Evolutionary conservation across 768 basidiomycete genomes (phyloP).

Genomic region (Russula brevipes): DNA sequence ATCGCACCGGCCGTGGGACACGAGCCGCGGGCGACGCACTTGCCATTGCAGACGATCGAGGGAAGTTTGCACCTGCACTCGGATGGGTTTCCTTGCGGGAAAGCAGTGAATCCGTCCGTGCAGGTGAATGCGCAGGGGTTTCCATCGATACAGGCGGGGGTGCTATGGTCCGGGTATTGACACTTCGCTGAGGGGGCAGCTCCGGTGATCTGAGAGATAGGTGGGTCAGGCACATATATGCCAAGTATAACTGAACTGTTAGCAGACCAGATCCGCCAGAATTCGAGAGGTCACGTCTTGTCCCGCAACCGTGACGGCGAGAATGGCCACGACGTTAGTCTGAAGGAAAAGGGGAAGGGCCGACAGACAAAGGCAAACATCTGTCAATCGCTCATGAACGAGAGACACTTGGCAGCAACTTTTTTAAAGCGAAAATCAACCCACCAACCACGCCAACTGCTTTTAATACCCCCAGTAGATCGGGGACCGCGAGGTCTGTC

Average conservation of each 20-base stretch:
- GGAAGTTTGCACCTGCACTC: slow-evolving; percentile 42
- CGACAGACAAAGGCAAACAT: slow-evolving; percentile 43
- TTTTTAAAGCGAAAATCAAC: slow-evolving; percentile 19
- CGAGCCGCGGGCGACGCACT: slow-evolving; percentile 32
- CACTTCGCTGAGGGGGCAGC: slow-evolving; percentile 30
- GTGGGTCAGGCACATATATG: neutral
- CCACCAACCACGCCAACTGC: slow-evolving; percentile 31
- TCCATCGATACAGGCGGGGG: slow-evolving; percentile 34
- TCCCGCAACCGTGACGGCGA: slow-evolving; percentile 34
- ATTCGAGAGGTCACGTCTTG: slow-evolving; percentile 29
- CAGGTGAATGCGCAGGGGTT: slow-evolving; percentile 45
- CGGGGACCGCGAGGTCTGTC: slow-evolving; percentile 31
- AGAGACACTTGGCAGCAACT: neutral
- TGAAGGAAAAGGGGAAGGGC: slow-evolving; percentile 35
- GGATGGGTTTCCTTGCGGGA: slow-evolving; percentile 33
- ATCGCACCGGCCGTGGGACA: slow-evolving; percentile 31
- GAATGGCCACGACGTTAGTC: slow-evolving; percentile 32
- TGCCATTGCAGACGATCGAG: slow-evolving; percentile 44
- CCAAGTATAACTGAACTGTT: neutral
- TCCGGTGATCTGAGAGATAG: slow-evolving; percentile 28
- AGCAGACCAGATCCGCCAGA: slow-evolving; percentile 37
- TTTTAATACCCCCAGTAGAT: slow-evolving; percentile 27
- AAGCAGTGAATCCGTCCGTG: slow-evolving; percentile 38
- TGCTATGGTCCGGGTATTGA: slow-evolving; percentile 40
- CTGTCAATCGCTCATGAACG: slow-evolving; percentile 26